Conservation (phyloP, 148 eudicot genomes). For the Linanthus parryae region DNA sequence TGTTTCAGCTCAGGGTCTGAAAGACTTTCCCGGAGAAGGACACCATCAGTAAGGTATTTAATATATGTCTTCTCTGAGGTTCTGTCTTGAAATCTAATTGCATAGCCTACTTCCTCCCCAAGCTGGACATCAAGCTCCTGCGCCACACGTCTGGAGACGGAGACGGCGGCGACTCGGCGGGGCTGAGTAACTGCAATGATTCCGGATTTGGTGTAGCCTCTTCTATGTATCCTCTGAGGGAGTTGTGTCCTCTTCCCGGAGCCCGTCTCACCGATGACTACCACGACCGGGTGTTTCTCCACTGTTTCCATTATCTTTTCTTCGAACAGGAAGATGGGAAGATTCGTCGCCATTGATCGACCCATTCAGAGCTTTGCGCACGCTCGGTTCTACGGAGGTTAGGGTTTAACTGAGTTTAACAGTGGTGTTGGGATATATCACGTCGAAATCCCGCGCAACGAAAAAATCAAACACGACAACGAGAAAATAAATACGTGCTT, state of each 20-base stretch:
- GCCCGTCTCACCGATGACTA: conserved; percentile 82
- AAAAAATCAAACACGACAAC: no score
- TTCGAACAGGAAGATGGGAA: conserved; percentile 81
- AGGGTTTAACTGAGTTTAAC: no score
- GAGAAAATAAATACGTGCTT: no score
- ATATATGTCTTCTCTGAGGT: conserved; percentile 62
- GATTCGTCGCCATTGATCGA: conserved; percentile 41
- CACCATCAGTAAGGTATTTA: conserved; percentile 89
- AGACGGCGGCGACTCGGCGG: conserved; percentile 93
- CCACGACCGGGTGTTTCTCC: conserved; percentile 47
- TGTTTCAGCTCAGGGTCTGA: conserved; percentile 62
- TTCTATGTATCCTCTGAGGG: conserved; percentile 64
- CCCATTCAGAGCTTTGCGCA: no score
- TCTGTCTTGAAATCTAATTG: conserved; percentile 89
- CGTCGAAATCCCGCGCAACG: no score
- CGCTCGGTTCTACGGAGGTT: no score
- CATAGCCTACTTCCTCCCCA: conserved; percentile 88
- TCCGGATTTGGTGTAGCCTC: conserved; percentile 58
- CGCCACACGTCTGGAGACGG: conserved; percentile 87
- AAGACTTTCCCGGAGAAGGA: conserved; percentile 79
- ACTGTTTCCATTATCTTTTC: conserved; percentile 65
- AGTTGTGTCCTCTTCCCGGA: conserved; percentile 93
- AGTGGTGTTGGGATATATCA: no score
- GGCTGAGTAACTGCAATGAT: conserved; percentile 87
- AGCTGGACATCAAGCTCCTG: conserved; percentile 64